Evolutionary conservation across 2,329 filamentous ascomycete species (phyloP).

Genomic region (Cladophialophora yegresii): DNA sequence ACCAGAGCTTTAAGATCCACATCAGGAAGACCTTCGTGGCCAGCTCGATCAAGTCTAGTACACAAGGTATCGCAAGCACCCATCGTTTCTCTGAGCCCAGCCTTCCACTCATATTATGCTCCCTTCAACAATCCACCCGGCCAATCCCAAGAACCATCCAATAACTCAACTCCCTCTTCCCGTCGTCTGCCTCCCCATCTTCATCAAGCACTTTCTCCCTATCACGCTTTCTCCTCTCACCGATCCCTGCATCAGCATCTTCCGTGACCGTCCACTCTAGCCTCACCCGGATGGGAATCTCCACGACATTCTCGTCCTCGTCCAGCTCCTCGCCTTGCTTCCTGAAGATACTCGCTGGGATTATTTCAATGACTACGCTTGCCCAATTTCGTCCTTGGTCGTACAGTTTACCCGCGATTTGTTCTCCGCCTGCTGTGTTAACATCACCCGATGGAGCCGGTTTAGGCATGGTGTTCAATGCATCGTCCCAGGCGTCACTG

Average conservation of each 20-base stretch:
- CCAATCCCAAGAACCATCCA: conserved; percentile 93
- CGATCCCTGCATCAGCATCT: conserved; percentile 51
- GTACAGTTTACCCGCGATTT: conserved; percentile 95
- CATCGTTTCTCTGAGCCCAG: not conserved
- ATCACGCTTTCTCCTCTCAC: conserved; percentile 39
- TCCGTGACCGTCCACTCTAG: conserved; percentile 70
- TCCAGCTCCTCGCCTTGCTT: conserved; percentile 40
- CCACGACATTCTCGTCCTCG: conserved; percentile 67
- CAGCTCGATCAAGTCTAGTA: not conserved
- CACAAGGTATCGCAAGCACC: not conserved
- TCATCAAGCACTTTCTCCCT: conserved; percentile 38
- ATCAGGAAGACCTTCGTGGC: not conserved
- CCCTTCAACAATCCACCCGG: conserved; percentile 58
- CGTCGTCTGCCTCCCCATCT: conserved; percentile 61
- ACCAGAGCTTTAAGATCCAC: not conserved
- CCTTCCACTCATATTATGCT: not conserved
- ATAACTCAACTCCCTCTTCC: conserved; percentile 87
- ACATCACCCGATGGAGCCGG: conserved; percentile 45
- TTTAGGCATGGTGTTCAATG: conserved; percentile 58
- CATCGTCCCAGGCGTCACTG: conserved; percentile 92
- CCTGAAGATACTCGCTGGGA: conserved; percentile 55
- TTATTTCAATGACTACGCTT: conserved; percentile 86
- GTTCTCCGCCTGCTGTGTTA: conserved; percentile 56
- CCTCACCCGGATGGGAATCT: conserved; percentile 92
- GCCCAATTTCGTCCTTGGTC: conserved; percentile 93